Evolutionary conservation across 179 eudicot genomes (phyloP).

Genomic region (Vitellaria paradoxa): DNA sequence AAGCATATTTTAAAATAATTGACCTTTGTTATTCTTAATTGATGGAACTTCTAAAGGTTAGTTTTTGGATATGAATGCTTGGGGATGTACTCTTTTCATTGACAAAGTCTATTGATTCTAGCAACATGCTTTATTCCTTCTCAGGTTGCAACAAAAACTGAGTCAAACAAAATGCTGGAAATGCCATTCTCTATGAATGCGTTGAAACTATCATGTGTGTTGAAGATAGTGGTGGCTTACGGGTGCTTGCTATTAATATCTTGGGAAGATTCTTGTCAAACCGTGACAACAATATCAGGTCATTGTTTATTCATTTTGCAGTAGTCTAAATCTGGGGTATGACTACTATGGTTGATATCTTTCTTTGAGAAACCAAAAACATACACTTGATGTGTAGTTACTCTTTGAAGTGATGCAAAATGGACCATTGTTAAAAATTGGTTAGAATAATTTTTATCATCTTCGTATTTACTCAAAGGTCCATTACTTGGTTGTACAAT

Average conservation of each 20-base stretch:
- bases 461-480: not conserved
- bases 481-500: not conserved
- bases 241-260: slow-evolving; percentile 96
- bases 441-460: not conserved
- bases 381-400: not conserved
- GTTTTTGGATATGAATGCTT: not conserved
- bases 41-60: not conserved
- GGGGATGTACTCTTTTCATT: not conserved
- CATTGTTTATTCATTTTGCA: slow-evolving; percentile 7
- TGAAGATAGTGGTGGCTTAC: slow-evolving; percentile 94
- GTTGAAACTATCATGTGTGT: slow-evolving; percentile 93
- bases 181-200: slow-evolving; percentile 97
- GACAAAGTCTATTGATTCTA: too few species aligned
- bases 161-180: slow-evolving; percentile 97
- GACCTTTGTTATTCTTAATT: not conserved
- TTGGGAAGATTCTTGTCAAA: slow-evolving; percentile 95
- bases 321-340: slow-evolving; percentile 4
- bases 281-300: slow-evolving; percentile 99
- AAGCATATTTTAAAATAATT: not conserved
- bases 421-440: not conserved
- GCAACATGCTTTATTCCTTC: slow-evolving; percentile 13
- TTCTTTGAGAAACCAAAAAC: slow-evolving; percentile 8
- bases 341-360: not conserved
- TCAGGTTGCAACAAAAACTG: slow-evolving; percentile 99
- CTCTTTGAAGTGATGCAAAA: not conserved